Base-by-base conservation (phyloP, 2,329 filamentous ascomycete genomes). In the Macrophomina phaseolina region DNA sequence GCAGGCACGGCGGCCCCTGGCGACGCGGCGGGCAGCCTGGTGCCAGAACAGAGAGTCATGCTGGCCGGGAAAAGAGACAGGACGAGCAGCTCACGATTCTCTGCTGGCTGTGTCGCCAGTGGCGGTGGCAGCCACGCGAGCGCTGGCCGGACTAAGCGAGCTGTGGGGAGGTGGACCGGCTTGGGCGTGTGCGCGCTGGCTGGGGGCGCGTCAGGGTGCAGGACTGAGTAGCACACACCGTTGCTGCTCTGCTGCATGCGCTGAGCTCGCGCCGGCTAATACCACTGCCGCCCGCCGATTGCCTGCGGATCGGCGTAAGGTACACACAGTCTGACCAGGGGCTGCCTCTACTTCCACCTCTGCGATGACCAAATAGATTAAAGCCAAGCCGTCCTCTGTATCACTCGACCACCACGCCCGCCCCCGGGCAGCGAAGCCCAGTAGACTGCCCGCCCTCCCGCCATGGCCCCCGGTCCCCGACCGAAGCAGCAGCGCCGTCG, bases 321-420 rank as follows among this genome's bases (percentile, higher is more conserved):
- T 62, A 38, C 58, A 42, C 49, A 48, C 58, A 48, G 58, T 45
- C 67, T 68, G 67, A 67, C 63, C 40, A 68, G 67, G 67, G 49
- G 66, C 63, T 66, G 71, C 65, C 68, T 68, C 71, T 66, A 62
- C 62, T 70, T 46, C 66, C 70, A 67, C 67, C 42, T 38, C 30
- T 23, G 28, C 56, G 28, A 48, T 48, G 55, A 18, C 11, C 36
- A 53, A 53, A 34, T 69, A 71, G 71, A 74, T 74, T 74, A 63
- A 71, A 5, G 65, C 71, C 73, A 73, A 73, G 74, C 71, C 68
- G 67, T 51, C 65, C 61, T 61, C 66, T 71, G 68, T 71, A 69
- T 67, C 66, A 56, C 36, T 73, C 69, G 67, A 71, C 71, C 70
- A 61, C 16, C 58, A 62, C 58, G 32, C 38, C 55, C 34, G 38